Percentiles rank a stretch among this genome's conserved stretches.
Conservation (phyloP, 2,329 filamentous ascomycete species). For the Claviceps sp. region DNA sequence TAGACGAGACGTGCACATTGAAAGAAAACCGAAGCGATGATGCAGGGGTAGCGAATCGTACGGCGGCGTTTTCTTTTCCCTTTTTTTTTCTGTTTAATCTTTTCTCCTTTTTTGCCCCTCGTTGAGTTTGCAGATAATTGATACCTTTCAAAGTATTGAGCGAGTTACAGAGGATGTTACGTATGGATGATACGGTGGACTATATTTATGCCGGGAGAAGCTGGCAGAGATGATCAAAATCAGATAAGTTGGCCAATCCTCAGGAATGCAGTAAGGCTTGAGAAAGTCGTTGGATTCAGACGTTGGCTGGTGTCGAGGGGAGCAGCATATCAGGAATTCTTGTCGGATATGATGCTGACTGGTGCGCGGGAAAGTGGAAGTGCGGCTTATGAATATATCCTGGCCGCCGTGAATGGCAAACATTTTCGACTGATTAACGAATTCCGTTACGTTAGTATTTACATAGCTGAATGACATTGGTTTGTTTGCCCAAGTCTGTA, state of each 20-base stretch:
- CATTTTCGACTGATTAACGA: constrained; percentile 2
- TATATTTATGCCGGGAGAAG: neutral
- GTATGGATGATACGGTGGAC: neutral
- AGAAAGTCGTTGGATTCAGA: neutral
- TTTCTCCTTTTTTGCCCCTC: neutral
- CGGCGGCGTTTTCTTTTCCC: neutral
- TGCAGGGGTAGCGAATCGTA: neutral
- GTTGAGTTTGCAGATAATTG: constrained; percentile 2
- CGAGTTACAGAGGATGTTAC: neutral
- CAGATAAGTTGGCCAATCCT: neutral
- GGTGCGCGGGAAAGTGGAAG: neutral
- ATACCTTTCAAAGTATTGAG: constrained; percentile 3
- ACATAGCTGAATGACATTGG: neutral
- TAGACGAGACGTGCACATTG: constrained; percentile 18
- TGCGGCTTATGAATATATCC: constrained; percentile 1
- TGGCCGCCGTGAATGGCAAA: neutral
- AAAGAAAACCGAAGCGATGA: neutral
- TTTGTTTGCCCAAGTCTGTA: neutral
- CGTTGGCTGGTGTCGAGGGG: neutral
- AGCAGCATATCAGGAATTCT: neutral
- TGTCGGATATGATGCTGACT: neutral
- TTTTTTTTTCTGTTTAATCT: neutral
- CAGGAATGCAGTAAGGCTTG: neutral
- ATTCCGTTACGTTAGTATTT: neutral
- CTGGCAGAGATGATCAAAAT: neutral